Conservation (phyloP, 208 protist species). For the Crithidia brevicula region DNA sequence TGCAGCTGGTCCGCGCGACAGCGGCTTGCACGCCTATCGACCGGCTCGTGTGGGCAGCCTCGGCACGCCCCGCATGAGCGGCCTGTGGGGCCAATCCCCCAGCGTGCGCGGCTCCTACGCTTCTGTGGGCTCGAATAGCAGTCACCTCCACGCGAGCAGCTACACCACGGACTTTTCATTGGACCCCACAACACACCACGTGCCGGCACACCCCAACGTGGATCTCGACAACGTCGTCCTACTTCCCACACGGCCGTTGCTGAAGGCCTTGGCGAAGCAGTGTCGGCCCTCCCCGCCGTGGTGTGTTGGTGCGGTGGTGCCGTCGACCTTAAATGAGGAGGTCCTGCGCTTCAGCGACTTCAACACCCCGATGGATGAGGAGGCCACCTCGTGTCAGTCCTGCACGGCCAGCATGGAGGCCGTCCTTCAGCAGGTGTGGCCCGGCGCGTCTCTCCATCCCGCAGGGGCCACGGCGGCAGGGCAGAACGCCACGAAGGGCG, state of each 20-base stretch:
- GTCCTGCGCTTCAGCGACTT: conserved; percentile 38
- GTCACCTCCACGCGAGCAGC: conserved; percentile 9
- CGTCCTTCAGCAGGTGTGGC: conserved; percentile 35
- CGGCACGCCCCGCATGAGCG: conserved; percentile 35
- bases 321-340: conserved; percentile 29
- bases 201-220: background rate
- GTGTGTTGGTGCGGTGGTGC: conserved; percentile 36
- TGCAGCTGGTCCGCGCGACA: background rate
- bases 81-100: conserved; percentile 6
- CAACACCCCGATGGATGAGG: conserved; percentile 26
- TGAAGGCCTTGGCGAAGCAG: conserved; percentile 42
- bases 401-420: conserved; percentile 22
- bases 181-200: background rate
- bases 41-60: conserved; percentile 27
- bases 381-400: conserved; percentile 15
- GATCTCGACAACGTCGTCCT: conserved; percentile 25
- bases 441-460: conserved; percentile 26
- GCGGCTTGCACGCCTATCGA: background rate
- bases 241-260: conserved; percentile 37
- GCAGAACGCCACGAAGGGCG: conserved; percentile 35
- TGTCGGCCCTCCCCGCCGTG: conserved; percentile 46
- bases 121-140: background rate
- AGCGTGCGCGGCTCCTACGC: conserved; percentile 2
- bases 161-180: background rate
- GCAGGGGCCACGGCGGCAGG: conserved; percentile 44